phyloP scores from a whole-genome alignment of 495 filamentous ascomycete species.

The Trichocladium antarcticum region DNA sequence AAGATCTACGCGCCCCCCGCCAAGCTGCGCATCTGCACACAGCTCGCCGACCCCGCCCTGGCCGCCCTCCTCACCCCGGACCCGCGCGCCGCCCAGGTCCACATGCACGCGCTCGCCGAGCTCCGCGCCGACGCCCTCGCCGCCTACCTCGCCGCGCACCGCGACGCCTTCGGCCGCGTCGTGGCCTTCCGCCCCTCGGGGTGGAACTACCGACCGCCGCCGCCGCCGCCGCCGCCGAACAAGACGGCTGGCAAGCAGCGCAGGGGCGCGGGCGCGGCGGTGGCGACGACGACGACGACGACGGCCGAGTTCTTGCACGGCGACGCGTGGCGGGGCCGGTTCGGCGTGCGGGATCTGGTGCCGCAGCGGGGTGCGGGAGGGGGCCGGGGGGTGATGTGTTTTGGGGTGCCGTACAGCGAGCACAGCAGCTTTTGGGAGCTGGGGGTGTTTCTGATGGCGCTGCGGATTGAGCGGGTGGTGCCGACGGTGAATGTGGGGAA shows the following conservation, averaged over 20 bases:
- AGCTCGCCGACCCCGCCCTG: conserved; percentile 78
- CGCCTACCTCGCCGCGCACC: conserved; percentile 69
- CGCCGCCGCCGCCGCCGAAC: not conserved
- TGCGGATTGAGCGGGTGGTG: conserved; percentile 78
- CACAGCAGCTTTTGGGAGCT: conserved; percentile 90
- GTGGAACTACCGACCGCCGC: conserved; percentile 72
- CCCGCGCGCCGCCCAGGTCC: conserved; percentile 79
- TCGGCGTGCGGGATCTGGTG: conserved; percentile 51
- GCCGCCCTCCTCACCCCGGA: conserved; percentile 61
- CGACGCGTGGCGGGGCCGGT: conserved; percentile 60
- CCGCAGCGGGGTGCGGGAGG: conserved; percentile 68
- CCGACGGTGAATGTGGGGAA: conserved; percentile 89
- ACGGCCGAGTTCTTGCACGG: conserved; percentile 56
- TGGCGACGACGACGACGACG: conserved; percentile 27
- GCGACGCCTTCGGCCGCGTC: conserved; percentile 56
- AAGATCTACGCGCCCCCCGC: conserved; percentile 81
- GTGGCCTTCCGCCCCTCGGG: conserved; percentile 89
- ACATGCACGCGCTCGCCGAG: conserved; percentile 94
- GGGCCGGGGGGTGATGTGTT: conserved; percentile 56
- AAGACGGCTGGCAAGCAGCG: conserved; percentile 6
- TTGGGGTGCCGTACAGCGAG: conserved; percentile 89
- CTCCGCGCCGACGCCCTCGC: conserved; percentile 76
- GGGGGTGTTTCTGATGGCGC: conserved; percentile 79
- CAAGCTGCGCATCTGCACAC: conserved; percentile 74
- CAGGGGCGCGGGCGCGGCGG: conserved; percentile 25